Base-by-base conservation (phyloP, 208 protist species). In the Balamuthia mandrillaris region DNA sequence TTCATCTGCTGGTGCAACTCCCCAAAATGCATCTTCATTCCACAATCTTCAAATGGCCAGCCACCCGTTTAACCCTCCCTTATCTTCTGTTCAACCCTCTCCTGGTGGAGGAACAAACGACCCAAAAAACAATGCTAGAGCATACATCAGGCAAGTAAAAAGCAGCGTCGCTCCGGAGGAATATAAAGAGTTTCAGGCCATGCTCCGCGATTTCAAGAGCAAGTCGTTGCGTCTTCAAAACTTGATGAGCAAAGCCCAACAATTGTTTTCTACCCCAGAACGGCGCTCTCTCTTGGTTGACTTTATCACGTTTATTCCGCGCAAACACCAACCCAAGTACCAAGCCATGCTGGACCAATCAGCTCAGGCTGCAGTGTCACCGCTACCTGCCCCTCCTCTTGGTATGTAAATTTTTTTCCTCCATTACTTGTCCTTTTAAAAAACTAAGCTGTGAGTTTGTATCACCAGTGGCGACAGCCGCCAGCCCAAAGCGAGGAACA, bases 151-250 rank as follows among this genome's bases (percentile, higher is more conserved):
- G 14, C 65, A 60, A 33, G 70, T 79, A 31, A 79, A 79, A 33
- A n/a, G 3, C 7, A 27, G 29, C 45, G 47, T 79, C 14, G 60
- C 33, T n/a, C 6, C 44, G 0, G 41, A 35, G 31, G 70, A 79
- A 33, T 79, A 79, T 49, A 79, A 79, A 33, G 60, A 3, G 1
- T 79, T 79, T 49, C 70, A 79, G 70, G 14, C 70, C 2, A 79
- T 33, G 27, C 70, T 79, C 4, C 70, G 70, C 2, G 70, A 60
- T n/a, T 79, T 79, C 24, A 42, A 49, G 18, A 10, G 27, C 18
- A 79, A 79, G 14, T 33, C 54, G 12, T 41, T 79, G 29, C 47
- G 39, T 9, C 45, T 79, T 6, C 16, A 42, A 14, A 37, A 31
- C 21, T 35, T 79, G 45, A 79, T 79, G 70, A 37, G 60, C 21